Evolutionary conservation across 2,329 filamentous ascomycete genomes (phyloP).

Genomic region (Onygenales sp.): DNA sequence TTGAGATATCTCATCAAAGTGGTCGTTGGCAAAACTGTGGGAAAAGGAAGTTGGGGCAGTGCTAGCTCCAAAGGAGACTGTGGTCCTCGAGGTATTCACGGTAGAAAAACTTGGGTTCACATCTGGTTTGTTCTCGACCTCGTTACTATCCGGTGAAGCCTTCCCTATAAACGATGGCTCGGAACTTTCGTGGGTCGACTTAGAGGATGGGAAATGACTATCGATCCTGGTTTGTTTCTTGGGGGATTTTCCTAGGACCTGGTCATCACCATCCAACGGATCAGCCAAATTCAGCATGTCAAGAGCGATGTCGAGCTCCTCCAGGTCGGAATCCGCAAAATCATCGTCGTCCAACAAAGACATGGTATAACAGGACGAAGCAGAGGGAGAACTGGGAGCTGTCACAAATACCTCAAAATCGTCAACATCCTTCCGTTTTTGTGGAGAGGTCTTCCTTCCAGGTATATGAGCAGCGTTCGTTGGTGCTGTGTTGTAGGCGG

Average conservation of each 20-base stretch:
- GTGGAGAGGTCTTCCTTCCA: neutral
- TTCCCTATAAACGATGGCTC: neutral
- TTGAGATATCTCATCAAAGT: conserved; percentile 1
- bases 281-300: conserved; percentile 11
- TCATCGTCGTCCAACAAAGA: conserved; percentile 9
- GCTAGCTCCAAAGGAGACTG: conserved; percentile 1
- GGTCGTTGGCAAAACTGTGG: neutral
- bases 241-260: conserved; percentile 5
- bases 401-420: conserved; percentile 19
- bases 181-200: neutral
- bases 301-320: conserved; percentile 8
- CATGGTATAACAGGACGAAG: neutral
- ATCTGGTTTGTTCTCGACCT: neutral
- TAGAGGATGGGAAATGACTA: conserved; percentile 1
- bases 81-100: neutral
- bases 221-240: conserved; percentile 7
- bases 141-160: neutral
- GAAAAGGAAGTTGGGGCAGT: conserved; percentile 8
- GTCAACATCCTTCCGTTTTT: conserved; percentile 12
- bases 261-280: conserved; percentile 8
- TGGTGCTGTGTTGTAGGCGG: neutral
- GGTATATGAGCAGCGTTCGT: neutral
- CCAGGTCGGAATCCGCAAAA: conserved; percentile 13
- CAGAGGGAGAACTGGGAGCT: conserved; percentile 15
- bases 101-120: conserved; percentile 6